Evolutionary conservation across 768 basidiomycete genomes (phyloP).

Genomic region (Tulasnella sp.): DNA sequence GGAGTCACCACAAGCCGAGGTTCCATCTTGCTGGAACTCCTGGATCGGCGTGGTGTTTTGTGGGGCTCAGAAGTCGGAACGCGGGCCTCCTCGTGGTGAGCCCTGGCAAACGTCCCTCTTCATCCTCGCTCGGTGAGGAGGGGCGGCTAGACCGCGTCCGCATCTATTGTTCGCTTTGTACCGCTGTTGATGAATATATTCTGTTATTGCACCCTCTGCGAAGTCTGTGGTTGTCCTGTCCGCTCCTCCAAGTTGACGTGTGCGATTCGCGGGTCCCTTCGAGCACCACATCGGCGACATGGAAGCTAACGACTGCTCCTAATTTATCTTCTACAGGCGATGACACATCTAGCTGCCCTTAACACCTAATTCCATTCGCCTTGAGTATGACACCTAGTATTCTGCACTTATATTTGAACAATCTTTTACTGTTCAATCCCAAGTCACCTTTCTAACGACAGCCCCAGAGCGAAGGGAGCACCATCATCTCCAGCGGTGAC

Average conservation of each 20-base stretch:
- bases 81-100: conserved; percentile 6
- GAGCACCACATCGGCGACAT: no score
- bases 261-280: no score
- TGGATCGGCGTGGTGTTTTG: neutral
- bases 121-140: no score
- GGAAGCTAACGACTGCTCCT: no score
- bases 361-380: neutral
- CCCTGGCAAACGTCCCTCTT: neutral
- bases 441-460: neutral
- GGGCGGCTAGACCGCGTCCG: no score
- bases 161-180: no score
- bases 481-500: neutral
- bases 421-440: neutral
- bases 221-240: no score
- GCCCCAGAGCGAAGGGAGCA: neutral
- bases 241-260: no score
- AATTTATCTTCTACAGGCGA: no score
- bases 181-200: no score
- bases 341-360: neutral
- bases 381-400: neutral
- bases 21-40: neutral
- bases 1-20: neutral
- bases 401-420: neutral
- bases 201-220: no score
- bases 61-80: neutral